Evolutionary conservation across 2,329 filamentous ascomycete species (phyloP).

Genomic region (Passalora sequoiae): DNA sequence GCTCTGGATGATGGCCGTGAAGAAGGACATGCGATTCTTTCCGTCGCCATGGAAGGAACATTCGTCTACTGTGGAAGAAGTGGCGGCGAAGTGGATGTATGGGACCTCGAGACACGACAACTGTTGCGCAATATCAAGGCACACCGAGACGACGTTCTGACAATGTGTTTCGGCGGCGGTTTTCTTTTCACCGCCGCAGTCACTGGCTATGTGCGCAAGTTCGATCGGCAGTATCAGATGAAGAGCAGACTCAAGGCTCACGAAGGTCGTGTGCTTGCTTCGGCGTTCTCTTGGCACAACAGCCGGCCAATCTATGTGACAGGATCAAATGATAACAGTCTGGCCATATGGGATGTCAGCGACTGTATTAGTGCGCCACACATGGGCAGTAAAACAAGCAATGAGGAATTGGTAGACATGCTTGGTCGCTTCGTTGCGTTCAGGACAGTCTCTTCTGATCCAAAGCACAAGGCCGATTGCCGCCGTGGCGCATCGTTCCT

Average conservation of each 20-base stretch:
- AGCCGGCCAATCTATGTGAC: constrained; percentile 83
- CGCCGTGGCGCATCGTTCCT: constrained; percentile 87
- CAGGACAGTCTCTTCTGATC: constrained; percentile 82
- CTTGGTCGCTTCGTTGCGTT: constrained; percentile 84
- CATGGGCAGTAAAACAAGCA: constrained; percentile 49
- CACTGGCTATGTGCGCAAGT: constrained; percentile 67
- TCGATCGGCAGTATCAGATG: constrained; percentile 78
- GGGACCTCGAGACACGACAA: constrained; percentile 93
- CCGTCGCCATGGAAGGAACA: constrained; percentile 78
- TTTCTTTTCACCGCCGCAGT: constrained; percentile 83
- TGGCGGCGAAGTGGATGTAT: constrained; percentile 84
- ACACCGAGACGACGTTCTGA: constrained; percentile 76
- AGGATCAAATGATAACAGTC: constrained; percentile 83
- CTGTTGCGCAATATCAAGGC: constrained; percentile 80
- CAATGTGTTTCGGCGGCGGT: constrained; percentile 77
- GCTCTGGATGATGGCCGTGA: constrained; percentile 55
- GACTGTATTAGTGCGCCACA: constrained; percentile 48
- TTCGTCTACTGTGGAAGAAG: constrained; percentile 89
- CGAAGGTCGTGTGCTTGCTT: constrained; percentile 79
- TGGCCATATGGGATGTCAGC: constrained; percentile 79
- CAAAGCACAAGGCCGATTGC: constrained; percentile 85
- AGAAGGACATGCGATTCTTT: constrained; percentile 61
- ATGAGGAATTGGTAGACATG: constrained; percentile 58
- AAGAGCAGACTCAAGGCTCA: constrained; percentile 77
- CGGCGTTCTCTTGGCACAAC: constrained; percentile 65